A percentile compares a stretch with the other conserved stretches of the same genome.
Conservation (phyloP, 129 eudicot genomes). For the Rutidosis leptorrhynchoides region DNA sequence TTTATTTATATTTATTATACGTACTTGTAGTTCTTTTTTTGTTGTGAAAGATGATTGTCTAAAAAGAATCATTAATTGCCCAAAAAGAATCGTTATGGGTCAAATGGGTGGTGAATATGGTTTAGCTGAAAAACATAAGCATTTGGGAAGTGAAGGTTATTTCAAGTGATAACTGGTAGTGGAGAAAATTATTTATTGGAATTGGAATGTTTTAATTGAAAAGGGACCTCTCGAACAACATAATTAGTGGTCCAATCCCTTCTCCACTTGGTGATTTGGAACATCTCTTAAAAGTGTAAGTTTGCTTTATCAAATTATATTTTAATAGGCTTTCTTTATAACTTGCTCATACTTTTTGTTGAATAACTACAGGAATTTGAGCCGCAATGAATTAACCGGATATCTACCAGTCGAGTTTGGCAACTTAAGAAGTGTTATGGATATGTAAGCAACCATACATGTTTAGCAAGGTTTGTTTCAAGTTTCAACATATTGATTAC, state of each 20-base stretch:
- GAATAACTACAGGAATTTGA: conserved; percentile 56
- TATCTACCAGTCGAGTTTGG: conserved; percentile 89
- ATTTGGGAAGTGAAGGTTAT: no score
- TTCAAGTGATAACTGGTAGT: no score
- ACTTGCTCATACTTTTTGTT: not conserved
- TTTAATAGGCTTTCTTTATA: not conserved
- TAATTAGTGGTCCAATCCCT: conserved; percentile 75
- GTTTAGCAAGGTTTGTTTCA: not conserved
- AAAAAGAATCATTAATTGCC: no score
- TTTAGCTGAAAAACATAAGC: no score
- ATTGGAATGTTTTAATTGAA: not conserved
- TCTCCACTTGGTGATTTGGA: conserved; percentile 94
- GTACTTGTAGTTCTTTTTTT: no score
- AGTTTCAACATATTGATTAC: not conserved
- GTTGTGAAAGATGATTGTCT: no score
- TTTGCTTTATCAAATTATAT: not conserved
- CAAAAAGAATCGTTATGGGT: no score
- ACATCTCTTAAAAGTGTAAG: conserved; percentile 92
- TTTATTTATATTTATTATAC: no score
- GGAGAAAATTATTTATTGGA: no score
- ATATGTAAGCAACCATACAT: conserved; percentile 51
- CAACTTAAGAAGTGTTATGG: conserved; percentile 84
- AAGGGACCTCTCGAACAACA: conserved; percentile 91
- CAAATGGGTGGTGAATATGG: no score
- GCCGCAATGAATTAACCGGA: conserved; percentile 63